Conservation (phyloP, 106 monocot species). For the Agapanthus africanus region DNA sequence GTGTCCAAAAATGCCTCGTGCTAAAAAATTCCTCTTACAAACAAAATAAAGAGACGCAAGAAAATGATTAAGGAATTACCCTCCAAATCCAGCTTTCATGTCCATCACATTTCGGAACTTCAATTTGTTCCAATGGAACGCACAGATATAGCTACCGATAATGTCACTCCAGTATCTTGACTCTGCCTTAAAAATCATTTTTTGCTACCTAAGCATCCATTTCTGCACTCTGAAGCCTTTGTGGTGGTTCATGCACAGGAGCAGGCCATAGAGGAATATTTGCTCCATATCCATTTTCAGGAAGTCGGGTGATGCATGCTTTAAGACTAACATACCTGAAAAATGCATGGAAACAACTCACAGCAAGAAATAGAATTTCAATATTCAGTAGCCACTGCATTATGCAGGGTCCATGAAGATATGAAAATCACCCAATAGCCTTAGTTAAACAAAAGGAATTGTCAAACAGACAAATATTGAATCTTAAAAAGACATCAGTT, state of each 20-base stretch:
- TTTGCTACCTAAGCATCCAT: conserved; percentile 90
- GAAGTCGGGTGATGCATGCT: conserved; percentile 69
- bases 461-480: not conserved
- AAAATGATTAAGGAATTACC: conserved; percentile 34
- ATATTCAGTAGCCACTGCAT: not conserved
- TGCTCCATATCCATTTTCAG: conserved; percentile 64
- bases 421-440: not conserved
- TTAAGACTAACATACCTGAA: conserved; percentile 73
- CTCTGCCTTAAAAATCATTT: conserved; percentile 84
- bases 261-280: conserved; percentile 62
- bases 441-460: not conserved
- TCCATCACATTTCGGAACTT: conserved; percentile 87
- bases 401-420: not conserved
- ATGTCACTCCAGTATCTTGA: conserved; percentile 64
- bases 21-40: not conserved
- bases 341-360: not conserved
- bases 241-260: conserved; percentile 68
- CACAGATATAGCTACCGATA: conserved; percentile 49
- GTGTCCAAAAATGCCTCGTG: not conserved
- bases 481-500: not conserved
- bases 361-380: not conserved
- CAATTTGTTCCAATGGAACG: conserved; percentile 57
- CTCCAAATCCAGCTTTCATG: conserved; percentile 98
- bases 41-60: conserved; percentile 2
- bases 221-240: conserved; percentile 58